These are phyloP conservation scores for Perilla frutescens DNA, from an alignment of 257 asterid species.

Conservation along the genomic window DNA sequence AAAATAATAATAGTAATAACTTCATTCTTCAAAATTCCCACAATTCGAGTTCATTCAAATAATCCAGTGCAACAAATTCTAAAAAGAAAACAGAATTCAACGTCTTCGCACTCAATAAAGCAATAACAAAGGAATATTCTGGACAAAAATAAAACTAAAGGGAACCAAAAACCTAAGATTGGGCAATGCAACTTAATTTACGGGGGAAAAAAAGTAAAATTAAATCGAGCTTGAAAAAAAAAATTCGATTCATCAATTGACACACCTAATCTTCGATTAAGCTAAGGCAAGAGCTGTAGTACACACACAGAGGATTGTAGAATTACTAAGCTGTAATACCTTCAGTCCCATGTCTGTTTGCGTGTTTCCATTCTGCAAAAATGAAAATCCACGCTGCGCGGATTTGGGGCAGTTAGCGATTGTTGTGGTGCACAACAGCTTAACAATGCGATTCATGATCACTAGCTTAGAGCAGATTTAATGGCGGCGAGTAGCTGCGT, in stretches of 20 bases:
- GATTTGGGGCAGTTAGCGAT: constrained; percentile 32
- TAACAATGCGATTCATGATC: constrained; percentile 47
- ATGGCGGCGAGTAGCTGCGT: constrained; percentile 2
- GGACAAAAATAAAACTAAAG: neutral
- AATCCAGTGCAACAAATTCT: constrained; percentile 5
- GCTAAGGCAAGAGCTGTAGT: neutral
- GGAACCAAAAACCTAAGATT: neutral
- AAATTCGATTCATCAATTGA: constrained; percentile 2
- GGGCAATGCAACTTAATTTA: constrained; percentile 14
- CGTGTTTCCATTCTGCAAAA: constrained; percentile 34
- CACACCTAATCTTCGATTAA: constrained; percentile 3
- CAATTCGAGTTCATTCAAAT: neutral
- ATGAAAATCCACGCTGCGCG: constrained; percentile 34
- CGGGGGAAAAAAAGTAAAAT: neutral
- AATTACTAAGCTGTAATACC: constrained; percentile 27
- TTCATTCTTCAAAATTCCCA: constrained; percentile 13
- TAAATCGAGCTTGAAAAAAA: constrained; percentile 9
- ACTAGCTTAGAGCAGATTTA: constrained; percentile 4
- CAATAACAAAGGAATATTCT: neutral
- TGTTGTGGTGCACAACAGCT: constrained; percentile 30
- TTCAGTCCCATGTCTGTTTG: constrained; percentile 30
- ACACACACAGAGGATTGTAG: too few species aligned
- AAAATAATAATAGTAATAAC: neutral
- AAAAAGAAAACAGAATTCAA: neutral
- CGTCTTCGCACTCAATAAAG: neutral